Base-by-base conservation (phyloP, 108 stramenopile species). In the Stephanodiscus minutulus region DNA sequence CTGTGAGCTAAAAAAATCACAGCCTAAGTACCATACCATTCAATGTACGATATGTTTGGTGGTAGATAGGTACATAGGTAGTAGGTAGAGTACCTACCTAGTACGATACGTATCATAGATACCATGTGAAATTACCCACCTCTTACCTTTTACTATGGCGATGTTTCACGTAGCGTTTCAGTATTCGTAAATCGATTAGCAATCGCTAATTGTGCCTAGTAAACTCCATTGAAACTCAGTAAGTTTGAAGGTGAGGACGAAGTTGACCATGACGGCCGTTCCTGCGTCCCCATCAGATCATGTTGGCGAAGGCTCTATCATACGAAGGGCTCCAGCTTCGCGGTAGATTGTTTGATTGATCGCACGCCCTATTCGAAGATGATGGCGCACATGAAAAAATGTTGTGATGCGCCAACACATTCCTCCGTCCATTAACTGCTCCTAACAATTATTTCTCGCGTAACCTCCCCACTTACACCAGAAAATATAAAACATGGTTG, bases 401-500 rank as follows among this genome's bases (percentile, higher is more conserved):
- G 55, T n/a, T n/a, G n/a, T n/a, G n/a, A n/a, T n/a, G 27, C 28
- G 13, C 18, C 50, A 24, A 4, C 18, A 20, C 18, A 24, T 18
- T 24, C 6, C 50, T 52, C 20, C n/a, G n/a, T n/a, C n/a, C n/a
- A n/a, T n/a, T n/a, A n/a, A n/a, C n/a, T n/a, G n/a, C 50, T 52
- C 22, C 20, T 24, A 7, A 52, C 24, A 52, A 24, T 52, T 24
- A 52, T 56, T 56, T 24, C 9, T 56, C 28, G 0, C 31, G 29
- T 57, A 4, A 27, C 27, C 7, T 33, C 21, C 7, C 25, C 56
- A 27, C 1, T 57, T 31, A 0, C 22, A 28, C 52, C 58, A 41
- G 79, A 70, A 70, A 49, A 25, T 49, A 63, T 48, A 29, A 35
- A 77, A 60, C 62, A 90, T 90, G 92, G 76, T 77, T 47, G 49